Percentiles rank a stretch among this genome's conserved stretches.
These are phyloP conservation scores for Trametes punicea DNA, from an alignment of 768 basidiomycete genomes.

Conservation along the genomic window DNA sequence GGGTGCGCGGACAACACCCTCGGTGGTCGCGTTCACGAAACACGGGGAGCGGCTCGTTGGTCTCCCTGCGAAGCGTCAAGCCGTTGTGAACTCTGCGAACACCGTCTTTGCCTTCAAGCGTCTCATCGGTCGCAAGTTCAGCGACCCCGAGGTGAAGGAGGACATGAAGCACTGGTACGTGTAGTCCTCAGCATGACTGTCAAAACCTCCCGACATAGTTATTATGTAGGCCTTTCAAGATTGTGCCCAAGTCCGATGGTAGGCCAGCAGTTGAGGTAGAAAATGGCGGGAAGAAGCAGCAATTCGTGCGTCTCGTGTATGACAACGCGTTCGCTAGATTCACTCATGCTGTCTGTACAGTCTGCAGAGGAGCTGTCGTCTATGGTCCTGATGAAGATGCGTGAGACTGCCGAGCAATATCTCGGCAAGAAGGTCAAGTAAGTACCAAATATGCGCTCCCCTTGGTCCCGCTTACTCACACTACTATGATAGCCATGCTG, in stretches of 20 bases:
- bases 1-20: constrained; percentile 96
- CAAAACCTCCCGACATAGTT: neutral
- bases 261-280: constrained; percentile 84
- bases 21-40: constrained; percentile 98
- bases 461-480: neutral
- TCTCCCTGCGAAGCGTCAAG: constrained; percentile 95
- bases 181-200: too few relatives aligned
- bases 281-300: constrained; percentile 77
- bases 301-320: constrained; percentile 64
- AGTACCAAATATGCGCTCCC: constrained; percentile 36
- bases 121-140: constrained; percentile 89
- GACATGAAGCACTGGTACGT: constrained; percentile 82
- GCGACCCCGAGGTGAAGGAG: constrained; percentile 89
- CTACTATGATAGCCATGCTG: constrained; percentile 57
- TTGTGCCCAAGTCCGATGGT: constrained; percentile 69
- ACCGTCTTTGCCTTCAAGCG: constrained; percentile 95
- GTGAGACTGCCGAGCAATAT: constrained; percentile 91
- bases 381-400: constrained; percentile 90
- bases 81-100: constrained; percentile 91
- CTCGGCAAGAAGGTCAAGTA: constrained; percentile 93
- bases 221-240: constrained; percentile 67
- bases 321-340: neutral
- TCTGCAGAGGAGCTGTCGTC: constrained; percentile 84
- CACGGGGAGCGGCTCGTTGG: constrained; percentile 96
- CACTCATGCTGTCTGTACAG: constrained; percentile 36